These are phyloP conservation scores for Phlyctochytrium arcticum DNA, from an alignment of 192 early-diverging fungal species.

Conservation along the genomic window DNA sequence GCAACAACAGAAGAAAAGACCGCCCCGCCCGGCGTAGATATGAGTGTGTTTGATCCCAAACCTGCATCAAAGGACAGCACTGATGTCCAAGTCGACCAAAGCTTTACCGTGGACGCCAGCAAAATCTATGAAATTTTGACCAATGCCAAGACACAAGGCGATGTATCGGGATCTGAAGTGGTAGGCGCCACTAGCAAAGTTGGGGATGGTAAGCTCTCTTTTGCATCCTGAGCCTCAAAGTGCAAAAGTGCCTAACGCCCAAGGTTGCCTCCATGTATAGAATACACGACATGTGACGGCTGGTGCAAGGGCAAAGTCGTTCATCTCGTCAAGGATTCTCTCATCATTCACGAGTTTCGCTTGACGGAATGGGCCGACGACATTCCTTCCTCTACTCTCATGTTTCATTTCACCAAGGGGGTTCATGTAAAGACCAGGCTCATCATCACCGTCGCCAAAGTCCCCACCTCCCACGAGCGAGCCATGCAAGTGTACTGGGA, in stretches of 20 bases:
- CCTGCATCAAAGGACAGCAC: no score
- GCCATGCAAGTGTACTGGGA: background rate
- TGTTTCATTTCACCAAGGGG: background rate
- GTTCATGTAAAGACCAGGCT: background rate
- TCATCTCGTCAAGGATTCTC: background rate
- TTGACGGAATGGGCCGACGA: background rate
- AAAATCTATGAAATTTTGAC: background rate
- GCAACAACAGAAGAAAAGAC: no score
- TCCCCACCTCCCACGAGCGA: background rate
- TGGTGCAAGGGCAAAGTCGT: background rate
- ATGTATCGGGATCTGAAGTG: background rate
- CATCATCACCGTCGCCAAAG: background rate
- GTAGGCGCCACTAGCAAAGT: background rate
- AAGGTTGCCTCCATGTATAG: background rate
- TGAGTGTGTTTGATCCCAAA: no score
- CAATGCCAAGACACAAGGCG: background rate
- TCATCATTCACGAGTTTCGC: background rate
- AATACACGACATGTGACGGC: background rate
- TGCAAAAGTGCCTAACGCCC: background rate
- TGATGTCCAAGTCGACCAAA: background rate
- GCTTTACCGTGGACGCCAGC: background rate
- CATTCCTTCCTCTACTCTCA: background rate
- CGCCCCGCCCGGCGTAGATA: no score
- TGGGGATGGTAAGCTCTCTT: background rate
- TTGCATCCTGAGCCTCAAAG: background rate